Conservation (phyloP, 495 filamentous ascomycete genomes). For the Xylaria nigripes region DNA sequence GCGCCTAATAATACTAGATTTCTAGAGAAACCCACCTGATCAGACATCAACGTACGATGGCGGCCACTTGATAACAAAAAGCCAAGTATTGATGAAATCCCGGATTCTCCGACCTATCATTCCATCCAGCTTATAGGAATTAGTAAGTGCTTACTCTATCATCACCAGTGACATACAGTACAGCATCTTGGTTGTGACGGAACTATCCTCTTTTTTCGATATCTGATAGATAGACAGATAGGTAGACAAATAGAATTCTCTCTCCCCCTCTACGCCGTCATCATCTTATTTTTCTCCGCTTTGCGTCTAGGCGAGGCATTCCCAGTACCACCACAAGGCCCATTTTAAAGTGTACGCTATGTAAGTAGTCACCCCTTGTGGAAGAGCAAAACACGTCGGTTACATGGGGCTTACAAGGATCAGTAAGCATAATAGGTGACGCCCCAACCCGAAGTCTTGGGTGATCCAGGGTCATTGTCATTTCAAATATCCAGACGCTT, state of each 20-base stretch:
- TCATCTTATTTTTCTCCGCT: background rate
- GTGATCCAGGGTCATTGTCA: conserved; percentile 3
- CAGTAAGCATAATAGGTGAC: conserved; percentile 6
- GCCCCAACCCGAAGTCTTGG: conserved; percentile 8
- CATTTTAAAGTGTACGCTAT: no score
- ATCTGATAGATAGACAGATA: no score
- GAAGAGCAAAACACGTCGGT: background rate
- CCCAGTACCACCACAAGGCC: no score
- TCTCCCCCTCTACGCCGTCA: background rate
- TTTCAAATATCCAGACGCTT: conserved; percentile 7
- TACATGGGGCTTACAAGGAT: background rate
- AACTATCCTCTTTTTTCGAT: no score
- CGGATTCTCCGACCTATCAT: background rate
- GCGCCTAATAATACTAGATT: background rate
- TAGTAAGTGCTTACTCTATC: no score
- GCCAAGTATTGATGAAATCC: background rate
- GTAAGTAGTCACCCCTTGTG: no score
- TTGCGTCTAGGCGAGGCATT: background rate
- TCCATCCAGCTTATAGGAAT: no score
- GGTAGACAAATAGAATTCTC: no score
- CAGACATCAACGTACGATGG: background rate
- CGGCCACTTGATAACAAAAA: background rate
- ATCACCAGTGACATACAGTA: no score
- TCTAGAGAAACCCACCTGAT: background rate
- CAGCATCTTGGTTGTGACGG: no score